Base-by-base conservation (phyloP, 768 basidiomycete species). In the Rhodotorula sphaerocarpa region DNA sequence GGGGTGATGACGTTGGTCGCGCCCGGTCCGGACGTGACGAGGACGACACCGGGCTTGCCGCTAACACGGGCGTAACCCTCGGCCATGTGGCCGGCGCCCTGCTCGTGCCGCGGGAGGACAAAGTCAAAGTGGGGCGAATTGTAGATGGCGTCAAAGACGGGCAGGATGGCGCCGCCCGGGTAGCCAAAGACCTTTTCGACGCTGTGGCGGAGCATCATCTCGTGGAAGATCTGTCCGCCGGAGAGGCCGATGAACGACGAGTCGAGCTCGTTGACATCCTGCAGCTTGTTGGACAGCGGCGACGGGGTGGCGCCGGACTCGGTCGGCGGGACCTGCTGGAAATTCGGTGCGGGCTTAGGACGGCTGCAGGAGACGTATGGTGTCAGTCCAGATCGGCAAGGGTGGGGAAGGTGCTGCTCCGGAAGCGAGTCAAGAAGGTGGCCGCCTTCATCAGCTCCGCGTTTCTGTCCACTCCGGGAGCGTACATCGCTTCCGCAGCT, bases 101-200 rank as follows among this genome's bases (percentile, higher is more conserved):
- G 93, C 74, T 99, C 93, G 72, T 99, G 93, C 33, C 93, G 83
- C 20, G 93, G 93, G 21, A 97, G 83, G 64, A 99, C 81, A 70
- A 99, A 99, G 63, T 95, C 84, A 70, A 97, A 97, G 75, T 95
- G 86, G 5, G 84, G 82, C 11, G 90, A 93, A 75, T 93, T 86
- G 81, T 96, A 87, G 76, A 97, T 99, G 75, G 95, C 95, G 75
- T 99, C 93, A 76, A 96, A 99, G n/a, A 99, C 95, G 65, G 93
- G 95, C 41, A 97, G 83, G 76, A 97, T 96, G 45, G 93, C 95
- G 36, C 71, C 71, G 61, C 93, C 93, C 12, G 93, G 93, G 77
- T 97, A 99, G 42, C 93, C 93, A 72, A 99, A 97, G 50, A 99
- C 82, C 72, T 96, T 89, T 76, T 92, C 95, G 70, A 97, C 92